phyloP scores from a whole-genome alignment of 75 land plant genomes.

The Isoetes taiwanensis region DNA sequence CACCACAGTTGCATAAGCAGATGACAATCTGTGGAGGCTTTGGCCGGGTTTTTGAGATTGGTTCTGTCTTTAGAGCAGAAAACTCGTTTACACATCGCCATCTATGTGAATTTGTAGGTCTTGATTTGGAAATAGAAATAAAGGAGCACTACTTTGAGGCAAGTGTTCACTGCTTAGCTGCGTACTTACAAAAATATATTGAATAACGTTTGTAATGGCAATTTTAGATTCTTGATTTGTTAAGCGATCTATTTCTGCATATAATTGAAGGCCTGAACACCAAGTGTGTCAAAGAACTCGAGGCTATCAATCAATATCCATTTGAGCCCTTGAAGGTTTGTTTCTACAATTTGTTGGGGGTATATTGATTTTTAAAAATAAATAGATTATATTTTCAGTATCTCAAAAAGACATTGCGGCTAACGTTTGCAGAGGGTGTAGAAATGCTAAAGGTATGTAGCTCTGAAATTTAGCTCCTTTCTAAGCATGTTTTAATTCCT shows the following conservation, averaged over 20 bases:
- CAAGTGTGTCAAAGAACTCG: slow-evolving; percentile 60
- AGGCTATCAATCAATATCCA: slow-evolving; percentile 71
- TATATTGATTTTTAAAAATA: not conserved
- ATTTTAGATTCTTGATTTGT: slow-evolving; percentile 81
- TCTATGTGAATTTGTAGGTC: slow-evolving; percentile 87
- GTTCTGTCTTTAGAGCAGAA: slow-evolving; percentile 90
- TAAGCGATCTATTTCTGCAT: slow-evolving; percentile 59
- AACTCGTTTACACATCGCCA: slow-evolving; percentile 90
- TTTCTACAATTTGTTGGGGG: too few relatives aligned
- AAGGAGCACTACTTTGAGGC: slow-evolving; percentile 87
- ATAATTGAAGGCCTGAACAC: slow-evolving; percentile 66
- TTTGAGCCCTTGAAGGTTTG: slow-evolving; percentile 88
- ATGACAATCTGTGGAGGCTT: slow-evolving; percentile 89
- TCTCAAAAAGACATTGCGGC: slow-evolving; percentile 45
- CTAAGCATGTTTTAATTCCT: too few relatives aligned
- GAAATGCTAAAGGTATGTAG: slow-evolving; percentile 59
- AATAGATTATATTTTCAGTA: slow-evolving; percentile 39
- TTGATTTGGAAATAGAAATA: slow-evolving; percentile 97
- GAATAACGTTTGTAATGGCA: too few relatives aligned
- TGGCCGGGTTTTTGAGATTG: slow-evolving; percentile 86
- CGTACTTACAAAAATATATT: too few relatives aligned
- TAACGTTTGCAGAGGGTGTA: slow-evolving; percentile 77
- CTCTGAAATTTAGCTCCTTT: too few relatives aligned
- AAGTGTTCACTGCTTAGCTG: too few relatives aligned
- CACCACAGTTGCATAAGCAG: slow-evolving; percentile 94